Percentiles rank a stretch among this genome's conserved stretches.
Conservation (phyloP, 176 grass and related monocot genomes). For the Thalia dealbata region DNA sequence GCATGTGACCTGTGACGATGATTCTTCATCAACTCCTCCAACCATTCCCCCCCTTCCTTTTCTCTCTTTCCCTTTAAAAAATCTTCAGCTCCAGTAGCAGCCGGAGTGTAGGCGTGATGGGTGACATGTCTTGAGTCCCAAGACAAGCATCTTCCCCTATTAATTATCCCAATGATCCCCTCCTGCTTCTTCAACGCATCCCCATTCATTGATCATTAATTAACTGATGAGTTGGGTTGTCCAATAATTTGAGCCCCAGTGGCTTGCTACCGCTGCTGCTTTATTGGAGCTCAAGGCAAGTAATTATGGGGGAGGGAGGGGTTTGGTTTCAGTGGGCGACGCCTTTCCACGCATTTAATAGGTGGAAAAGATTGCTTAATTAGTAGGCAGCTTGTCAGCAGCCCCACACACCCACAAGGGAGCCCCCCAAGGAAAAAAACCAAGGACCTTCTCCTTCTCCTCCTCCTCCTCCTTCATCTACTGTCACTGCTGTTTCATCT, state of each 20-base stretch:
- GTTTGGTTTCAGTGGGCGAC: background rate
- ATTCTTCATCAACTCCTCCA: no score
- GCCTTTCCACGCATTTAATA: conserved; percentile 10
- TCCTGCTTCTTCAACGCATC: no score
- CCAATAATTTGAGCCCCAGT: background rate
- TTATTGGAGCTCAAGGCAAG: background rate
- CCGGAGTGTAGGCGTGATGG: background rate
- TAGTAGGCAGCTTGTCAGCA: background rate
- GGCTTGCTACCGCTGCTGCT: background rate
- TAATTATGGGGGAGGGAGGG: background rate
- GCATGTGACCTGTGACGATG: background rate
- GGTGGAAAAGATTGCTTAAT: background rate
- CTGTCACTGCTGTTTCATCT: no score
- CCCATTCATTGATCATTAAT: background rate
- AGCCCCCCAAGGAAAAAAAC: no score
- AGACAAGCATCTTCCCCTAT: background rate
- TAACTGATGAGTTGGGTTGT: background rate
- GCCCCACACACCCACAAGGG: background rate
- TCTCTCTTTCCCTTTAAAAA: background rate
- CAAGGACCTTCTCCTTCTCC: no score
- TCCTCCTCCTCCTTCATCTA: no score
- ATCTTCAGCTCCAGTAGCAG: background rate
- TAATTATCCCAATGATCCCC: background rate
- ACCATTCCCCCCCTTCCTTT: background rate
- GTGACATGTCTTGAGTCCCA: background rate